These are phyloP conservation scores for Syzygium malaccense DNA, from an alignment of 441 rosid species.

Conservation along the genomic window DNA sequence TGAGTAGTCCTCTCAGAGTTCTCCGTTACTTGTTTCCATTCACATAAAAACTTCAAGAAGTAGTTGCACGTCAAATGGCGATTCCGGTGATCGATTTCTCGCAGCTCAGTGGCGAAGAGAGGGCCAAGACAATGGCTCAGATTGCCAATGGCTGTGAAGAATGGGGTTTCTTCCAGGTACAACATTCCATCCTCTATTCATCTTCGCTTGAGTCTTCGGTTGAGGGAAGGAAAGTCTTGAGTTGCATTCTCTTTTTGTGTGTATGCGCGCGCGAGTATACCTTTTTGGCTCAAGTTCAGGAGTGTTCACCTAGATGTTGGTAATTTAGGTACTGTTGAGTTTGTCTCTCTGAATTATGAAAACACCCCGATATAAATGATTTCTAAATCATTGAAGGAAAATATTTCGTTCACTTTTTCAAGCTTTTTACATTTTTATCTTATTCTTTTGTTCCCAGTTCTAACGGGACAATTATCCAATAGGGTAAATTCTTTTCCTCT, in stretches of 20 bases:
- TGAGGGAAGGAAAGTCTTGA: neutral
- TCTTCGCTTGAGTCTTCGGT: neutral
- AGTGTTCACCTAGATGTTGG: neutral
- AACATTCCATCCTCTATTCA: neutral
- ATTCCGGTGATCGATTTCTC: conserved; percentile 91
- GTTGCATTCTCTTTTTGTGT: neutral
- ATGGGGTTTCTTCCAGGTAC: conserved; percentile 90
- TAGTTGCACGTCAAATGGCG: conserved; percentile 31
- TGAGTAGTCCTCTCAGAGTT: neutral
- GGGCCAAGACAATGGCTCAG: conserved; percentile 49
- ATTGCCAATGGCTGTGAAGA: conserved; percentile 72
- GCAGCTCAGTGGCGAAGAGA: conserved; percentile 59
- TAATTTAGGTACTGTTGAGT: neutral
- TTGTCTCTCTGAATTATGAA: neutral
- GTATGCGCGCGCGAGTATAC: neutral
- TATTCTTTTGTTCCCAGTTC: neutral
- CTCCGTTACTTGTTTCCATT: neutral
- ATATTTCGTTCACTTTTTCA: neutral
- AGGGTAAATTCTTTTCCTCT: neutral
- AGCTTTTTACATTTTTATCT: neutral
- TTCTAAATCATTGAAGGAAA: neutral
- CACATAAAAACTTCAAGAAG: neutral
- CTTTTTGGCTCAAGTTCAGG: neutral
- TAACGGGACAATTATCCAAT: neutral
- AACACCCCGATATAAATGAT: neutral